Percentiles rank a stretch among this genome's conserved stretches.
Conservation (phyloP, 306 rosid genomes). For the Astragalus membranaceus region DNA sequence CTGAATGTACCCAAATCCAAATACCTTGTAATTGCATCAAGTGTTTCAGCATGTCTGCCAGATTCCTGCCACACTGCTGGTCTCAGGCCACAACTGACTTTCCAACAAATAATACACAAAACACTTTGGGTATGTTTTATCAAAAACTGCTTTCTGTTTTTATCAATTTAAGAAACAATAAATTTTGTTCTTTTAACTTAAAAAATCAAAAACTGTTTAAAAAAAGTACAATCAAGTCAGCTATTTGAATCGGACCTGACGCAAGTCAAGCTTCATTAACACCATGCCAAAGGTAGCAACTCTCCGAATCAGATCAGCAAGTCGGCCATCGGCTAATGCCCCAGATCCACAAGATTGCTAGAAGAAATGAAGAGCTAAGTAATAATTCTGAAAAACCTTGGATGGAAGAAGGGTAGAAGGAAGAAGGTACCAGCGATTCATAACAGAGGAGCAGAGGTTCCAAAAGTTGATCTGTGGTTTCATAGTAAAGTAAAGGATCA, state of each 20-base stretch:
- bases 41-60: constrained; percentile 70
- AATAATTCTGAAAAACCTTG: neutral
- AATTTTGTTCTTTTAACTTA: too few relatives aligned
- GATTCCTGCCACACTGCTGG: constrained; percentile 56
- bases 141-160: too few relatives aligned
- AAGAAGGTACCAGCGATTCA: constrained; percentile 61
- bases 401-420: neutral
- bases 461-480: constrained; percentile 62
- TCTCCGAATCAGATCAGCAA: constrained; percentile 76
- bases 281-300: constrained; percentile 49
- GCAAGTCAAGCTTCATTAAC: constrained; percentile 80
- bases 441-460: constrained; percentile 80
- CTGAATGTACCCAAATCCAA: constrained; percentile 65
- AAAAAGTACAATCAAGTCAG: too few relatives aligned
- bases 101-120: neutral
- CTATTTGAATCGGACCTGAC: constrained; percentile 44
- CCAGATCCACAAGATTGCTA: constrained; percentile 86
- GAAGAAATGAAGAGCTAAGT: constrained; percentile 24
- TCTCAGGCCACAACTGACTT: constrained; percentile 17
- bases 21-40: constrained; percentile 62
- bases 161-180: too few relatives aligned
- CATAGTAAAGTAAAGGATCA: constrained; percentile 56
- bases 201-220: too few relatives aligned
- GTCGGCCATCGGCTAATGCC: constrained; percentile 79
- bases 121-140: neutral